Evolutionary conservation across 345 rosid species (phyloP).

Genomic region (Brassica carinata): DNA sequence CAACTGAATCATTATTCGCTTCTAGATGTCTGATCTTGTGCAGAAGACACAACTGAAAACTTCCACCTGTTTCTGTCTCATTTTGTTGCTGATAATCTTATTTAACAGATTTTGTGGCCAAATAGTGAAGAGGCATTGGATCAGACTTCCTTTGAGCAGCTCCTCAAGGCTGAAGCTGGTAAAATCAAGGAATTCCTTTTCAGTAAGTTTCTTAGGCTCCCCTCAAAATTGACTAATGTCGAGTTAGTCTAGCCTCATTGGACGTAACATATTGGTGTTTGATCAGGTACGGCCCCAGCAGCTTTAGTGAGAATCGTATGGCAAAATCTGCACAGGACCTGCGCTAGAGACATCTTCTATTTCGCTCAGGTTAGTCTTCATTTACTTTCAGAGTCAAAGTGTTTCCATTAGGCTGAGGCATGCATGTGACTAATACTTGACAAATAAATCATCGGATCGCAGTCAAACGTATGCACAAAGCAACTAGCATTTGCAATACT

Average conservation of each 20-base stretch:
- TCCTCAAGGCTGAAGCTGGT: constrained; percentile 78
- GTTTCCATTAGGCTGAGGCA: background rate
- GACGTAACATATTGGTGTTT: constrained; percentile 19
- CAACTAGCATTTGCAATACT: constrained; percentile 78
- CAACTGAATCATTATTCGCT: background rate
- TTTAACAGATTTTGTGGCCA: constrained; percentile 80
- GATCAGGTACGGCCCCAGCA: constrained; percentile 82
- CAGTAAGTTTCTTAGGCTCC: constrained; percentile 48
- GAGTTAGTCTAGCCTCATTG: background rate
- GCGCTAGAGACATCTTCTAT: constrained; percentile 85
- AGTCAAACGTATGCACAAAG: constrained; percentile 86
- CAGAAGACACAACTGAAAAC: background rate
- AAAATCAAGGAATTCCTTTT: constrained; percentile 77
- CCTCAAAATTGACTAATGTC: background rate
- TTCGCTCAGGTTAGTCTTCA: constrained; percentile 76
- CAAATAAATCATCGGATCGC: constrained; percentile 37
- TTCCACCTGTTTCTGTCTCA: background rate
- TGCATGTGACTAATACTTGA: constrained; percentile 2
- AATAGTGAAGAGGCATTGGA: constrained; percentile 42
- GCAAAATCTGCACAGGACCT: constrained; percentile 76
- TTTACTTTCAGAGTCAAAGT: background rate
- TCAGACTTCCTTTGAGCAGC: constrained; percentile 65
- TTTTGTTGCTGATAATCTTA: constrained; percentile 14
- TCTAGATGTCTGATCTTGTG: background rate
- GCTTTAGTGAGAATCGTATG: constrained; percentile 87